phyloP scores from a whole-genome alignment of 2,329 filamentous ascomycete species.

The Eutypa lata region DNA sequence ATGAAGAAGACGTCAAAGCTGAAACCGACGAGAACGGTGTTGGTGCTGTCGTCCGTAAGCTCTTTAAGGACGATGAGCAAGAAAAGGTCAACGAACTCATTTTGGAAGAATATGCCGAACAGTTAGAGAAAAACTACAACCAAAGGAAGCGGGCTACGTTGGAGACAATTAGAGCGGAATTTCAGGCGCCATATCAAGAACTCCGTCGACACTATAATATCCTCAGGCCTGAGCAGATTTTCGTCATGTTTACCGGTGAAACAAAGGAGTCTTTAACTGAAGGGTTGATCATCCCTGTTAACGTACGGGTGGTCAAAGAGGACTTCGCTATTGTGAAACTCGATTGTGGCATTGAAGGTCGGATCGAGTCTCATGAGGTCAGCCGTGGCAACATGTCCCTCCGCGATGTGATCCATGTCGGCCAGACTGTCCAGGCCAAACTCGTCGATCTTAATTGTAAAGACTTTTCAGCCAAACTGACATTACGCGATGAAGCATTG shows the following conservation, averaged over 20 bases:
- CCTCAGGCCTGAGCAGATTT: slow-evolving; percentile 74
- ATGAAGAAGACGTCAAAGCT: slow-evolving; percentile 96
- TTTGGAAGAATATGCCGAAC: slow-evolving; percentile 93
- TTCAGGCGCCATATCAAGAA: slow-evolving; percentile 92
- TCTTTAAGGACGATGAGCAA: slow-evolving; percentile 89
- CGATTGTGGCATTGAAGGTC: slow-evolving; percentile 90
- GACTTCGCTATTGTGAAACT: slow-evolving; percentile 92
- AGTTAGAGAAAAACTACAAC: slow-evolving; percentile 88
- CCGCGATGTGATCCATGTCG: slow-evolving; percentile 69
- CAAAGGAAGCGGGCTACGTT: slow-evolving; percentile 93
- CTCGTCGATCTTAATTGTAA: slow-evolving; percentile 84
- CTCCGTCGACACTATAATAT: slow-evolving; percentile 75
- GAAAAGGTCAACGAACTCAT: slow-evolving; percentile 96
- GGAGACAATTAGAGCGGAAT: slow-evolving; percentile 91
- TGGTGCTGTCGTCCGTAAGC: slow-evolving; percentile 88
- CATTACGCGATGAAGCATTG: slow-evolving; percentile 77
- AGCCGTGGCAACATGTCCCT: slow-evolving; percentile 64
- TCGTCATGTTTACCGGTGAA: slow-evolving; percentile 95
- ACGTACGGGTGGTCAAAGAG: slow-evolving; percentile 82
- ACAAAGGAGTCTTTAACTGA: slow-evolving; percentile 78
- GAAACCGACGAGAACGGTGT: slow-evolving; percentile 88
- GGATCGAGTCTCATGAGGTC: slow-evolving; percentile 79
- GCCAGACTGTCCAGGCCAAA: slow-evolving; percentile 86
- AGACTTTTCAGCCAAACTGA: slow-evolving; percentile 78
- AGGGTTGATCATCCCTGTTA: slow-evolving; percentile 89